Base-by-base conservation (phyloP, 2,329 filamentous ascomycete genomes). In the Claviceps quebecensis region DNA sequence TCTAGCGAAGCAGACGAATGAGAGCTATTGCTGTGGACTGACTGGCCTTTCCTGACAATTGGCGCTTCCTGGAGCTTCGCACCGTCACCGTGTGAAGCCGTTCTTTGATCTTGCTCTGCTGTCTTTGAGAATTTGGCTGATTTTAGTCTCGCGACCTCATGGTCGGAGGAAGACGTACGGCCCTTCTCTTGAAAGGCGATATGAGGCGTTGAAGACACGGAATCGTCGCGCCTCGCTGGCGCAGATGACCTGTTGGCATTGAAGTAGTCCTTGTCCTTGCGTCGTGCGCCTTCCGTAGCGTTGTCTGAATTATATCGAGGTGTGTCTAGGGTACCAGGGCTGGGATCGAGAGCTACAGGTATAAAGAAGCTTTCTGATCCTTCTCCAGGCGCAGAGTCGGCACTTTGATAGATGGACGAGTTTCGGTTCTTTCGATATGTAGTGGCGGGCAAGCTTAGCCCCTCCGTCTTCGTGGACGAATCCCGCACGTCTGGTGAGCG, bases 141-240 rank as follows among this genome's bases (percentile, higher is more conserved):
- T 60, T 73, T 81, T 23, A 72, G 68, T 46, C 77, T 71, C 1
- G 74, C 70, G 39, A 75, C 76, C 34, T 79, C 72, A 23, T 80
- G 69, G 11, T 83, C 79, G 2, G 81, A 78, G 1, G 81, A 82
- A 17, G 60, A 36, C 46, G 67, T 63, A 2, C 86, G 78, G 2
- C 80, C 80, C 66, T 90, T 93, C 60, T 95, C 87, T 64, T 95
- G 88, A 63, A 89, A 94, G 22, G 88, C 86, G 59, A 95, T 95
- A 61, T 95, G 89, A n/a, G 89, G 87, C 16, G 87, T 89, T 2
- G 81, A 77, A 53, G 70, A 65, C 51, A 72, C 70, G 1, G 75
- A 76, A 44, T 76, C 75, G 16, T 60, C 61, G 47, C 72, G 73
- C 57, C 68, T 74, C 49, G 78, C 72, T 3, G 66, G 56, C 16